A percentile compares a stretch with the other conserved stretches of the same genome.
phyloP scores from a whole-genome alignment of 345 rosid species.

The Psidium guajava region DNA sequence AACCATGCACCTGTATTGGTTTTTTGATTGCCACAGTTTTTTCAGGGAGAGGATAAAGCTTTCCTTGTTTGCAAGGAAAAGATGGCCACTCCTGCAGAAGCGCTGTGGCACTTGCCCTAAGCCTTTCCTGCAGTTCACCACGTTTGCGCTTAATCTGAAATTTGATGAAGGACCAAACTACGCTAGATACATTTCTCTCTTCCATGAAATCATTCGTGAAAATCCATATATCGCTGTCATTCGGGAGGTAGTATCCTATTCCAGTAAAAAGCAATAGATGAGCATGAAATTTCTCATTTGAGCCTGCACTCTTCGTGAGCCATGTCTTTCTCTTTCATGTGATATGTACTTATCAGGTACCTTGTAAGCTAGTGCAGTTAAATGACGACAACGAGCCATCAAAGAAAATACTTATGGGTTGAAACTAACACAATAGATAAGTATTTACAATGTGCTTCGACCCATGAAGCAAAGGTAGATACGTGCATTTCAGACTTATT shows the following conservation, averaged over 20 bases:
- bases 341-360: not conserved
- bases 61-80: conserved; percentile 3
- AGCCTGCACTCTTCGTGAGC: not conserved
- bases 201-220: not conserved
- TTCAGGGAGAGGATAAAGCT: conserved; percentile 1
- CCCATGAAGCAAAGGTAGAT: conserved; percentile 8
- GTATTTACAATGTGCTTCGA: not conserved
- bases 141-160: conserved; percentile 1
- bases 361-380: not conserved
- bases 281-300: not conserved
- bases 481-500: not conserved
- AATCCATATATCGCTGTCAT: not conserved
- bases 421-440: not conserved
- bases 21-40: not conserved
- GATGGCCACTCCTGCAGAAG: conserved; percentile 1
- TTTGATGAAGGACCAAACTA: conserved; percentile 3
- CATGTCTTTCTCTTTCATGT: not conserved
- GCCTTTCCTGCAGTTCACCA: not conserved
- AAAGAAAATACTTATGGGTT: not conserved
- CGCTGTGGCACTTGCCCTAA: not conserved
- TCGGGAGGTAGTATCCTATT: not conserved
- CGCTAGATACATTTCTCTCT: not conserved
- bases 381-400: not conserved
- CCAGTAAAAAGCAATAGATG: not conserved
- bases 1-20: not conserved